These are phyloP conservation scores for Begonia peltatifolia DNA, from an alignment of 306 rosid genomes.

Conservation along the genomic window DNA sequence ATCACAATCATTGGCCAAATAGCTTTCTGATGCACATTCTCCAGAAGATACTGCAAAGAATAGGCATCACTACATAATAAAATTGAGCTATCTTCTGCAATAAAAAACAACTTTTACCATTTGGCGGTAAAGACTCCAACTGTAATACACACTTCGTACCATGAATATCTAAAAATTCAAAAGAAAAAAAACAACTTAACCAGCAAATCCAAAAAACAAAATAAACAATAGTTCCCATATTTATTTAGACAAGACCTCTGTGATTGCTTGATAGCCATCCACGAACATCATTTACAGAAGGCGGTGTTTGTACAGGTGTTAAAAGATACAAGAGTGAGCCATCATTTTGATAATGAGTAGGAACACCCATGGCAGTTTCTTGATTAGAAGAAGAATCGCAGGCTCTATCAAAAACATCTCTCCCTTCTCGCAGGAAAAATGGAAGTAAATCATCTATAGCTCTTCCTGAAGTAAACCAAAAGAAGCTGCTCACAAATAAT, in stretches of 20 bases:
- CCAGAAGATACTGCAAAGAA: slow-evolving; percentile 21
- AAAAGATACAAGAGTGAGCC: slow-evolving; percentile 55
- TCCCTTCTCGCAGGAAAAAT: slow-evolving; percentile 28
- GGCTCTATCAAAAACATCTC: slow-evolving; percentile 12
- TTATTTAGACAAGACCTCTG: slow-evolving; percentile 29
- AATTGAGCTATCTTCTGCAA: not conserved
- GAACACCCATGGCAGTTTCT: slow-evolving; percentile 23
- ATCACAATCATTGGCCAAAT: slow-evolving; percentile 19
- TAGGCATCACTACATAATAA: not conserved
- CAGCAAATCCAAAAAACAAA: slow-evolving; percentile 2
- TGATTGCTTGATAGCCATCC: slow-evolving; percentile 52
- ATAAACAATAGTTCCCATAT: slow-evolving; percentile 10
- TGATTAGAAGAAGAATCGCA: slow-evolving; percentile 21
- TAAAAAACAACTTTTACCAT: slow-evolving; percentile 3
- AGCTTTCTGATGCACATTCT: slow-evolving; percentile 12
- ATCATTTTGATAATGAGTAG: slow-evolving; percentile 64
- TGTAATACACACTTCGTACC: slow-evolving; percentile 8
- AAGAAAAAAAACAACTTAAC: slow-evolving; percentile 4
- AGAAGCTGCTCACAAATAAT: not conserved
- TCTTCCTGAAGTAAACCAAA: slow-evolving; percentile 27
- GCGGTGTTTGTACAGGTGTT: slow-evolving; percentile 63
- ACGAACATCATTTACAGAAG: slow-evolving; percentile 38
- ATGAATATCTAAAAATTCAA: slow-evolving; percentile 14
- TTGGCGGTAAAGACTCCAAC: slow-evolving; percentile 14
- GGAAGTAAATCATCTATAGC: slow-evolving; percentile 42